Percentiles rank a stretch among this genome's conserved stretches.
phyloP scores from a whole-genome alignment of 495 filamentous ascomycete genomes.

The Aspergillus cristatus region DNA sequence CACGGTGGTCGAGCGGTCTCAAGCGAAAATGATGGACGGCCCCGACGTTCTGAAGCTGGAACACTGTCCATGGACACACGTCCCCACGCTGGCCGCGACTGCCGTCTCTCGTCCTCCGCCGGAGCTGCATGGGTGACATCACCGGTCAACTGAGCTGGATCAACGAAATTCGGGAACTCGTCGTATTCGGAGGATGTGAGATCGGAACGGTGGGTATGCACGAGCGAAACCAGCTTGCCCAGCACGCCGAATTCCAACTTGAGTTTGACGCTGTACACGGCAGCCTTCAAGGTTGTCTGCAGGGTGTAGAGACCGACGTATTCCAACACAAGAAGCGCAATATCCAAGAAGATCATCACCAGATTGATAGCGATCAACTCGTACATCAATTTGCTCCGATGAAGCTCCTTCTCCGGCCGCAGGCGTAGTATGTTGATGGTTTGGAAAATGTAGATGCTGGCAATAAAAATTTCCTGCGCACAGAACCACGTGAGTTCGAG shows the following conservation, averaged over 20 bases:
- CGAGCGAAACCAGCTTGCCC: slow-evolving; percentile 29
- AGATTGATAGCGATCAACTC: slow-evolving; percentile 49
- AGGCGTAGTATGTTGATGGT: slow-evolving; percentile 37
- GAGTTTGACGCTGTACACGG: slow-evolving; percentile 54
- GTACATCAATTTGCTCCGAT: slow-evolving; percentile 36
- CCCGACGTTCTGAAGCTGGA: slow-evolving; percentile 16
- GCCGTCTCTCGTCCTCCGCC: slow-evolving; percentile 2
- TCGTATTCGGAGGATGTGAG: slow-evolving; percentile 27
- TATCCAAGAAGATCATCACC: slow-evolving; percentile 44
- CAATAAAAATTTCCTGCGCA: slow-evolving; percentile 50
- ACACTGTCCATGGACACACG: slow-evolving; percentile 28
- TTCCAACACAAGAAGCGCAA: slow-evolving; percentile 47
- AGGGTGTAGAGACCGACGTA: slow-evolving; percentile 43
- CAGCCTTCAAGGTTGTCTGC: slow-evolving; percentile 46
- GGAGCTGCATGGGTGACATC: slow-evolving; percentile 32
- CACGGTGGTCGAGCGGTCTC: slow-evolving; percentile 7
- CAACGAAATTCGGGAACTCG: slow-evolving; percentile 29
- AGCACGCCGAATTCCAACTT: slow-evolving; percentile 55
- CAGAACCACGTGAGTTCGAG: slow-evolving; percentile 51
- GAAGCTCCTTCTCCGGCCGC: slow-evolving; percentile 28
- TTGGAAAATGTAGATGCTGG: slow-evolving; percentile 46
- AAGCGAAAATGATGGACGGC: slow-evolving; percentile 13
- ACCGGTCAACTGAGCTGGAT: slow-evolving; percentile 25
- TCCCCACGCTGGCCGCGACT: slow-evolving; percentile 15
- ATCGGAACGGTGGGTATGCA: slow-evolving; percentile 21